These are phyloP conservation scores for Kuraishia piskuri DNA, from an alignment of 805 yeast genomes.

Conservation along the genomic window DNA sequence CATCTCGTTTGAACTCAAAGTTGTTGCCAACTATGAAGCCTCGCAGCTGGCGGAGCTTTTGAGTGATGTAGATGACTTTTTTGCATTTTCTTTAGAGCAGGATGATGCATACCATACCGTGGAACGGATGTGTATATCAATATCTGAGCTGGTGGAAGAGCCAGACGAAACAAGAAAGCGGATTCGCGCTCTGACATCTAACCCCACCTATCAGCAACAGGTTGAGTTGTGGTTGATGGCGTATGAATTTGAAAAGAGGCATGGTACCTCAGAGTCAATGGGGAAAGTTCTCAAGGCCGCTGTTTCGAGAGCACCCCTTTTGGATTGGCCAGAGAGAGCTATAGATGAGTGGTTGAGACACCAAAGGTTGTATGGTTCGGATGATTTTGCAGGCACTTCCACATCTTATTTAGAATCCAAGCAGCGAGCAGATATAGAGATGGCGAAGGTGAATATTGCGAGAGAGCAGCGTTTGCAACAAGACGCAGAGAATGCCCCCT, in stretches of 20 bases:
- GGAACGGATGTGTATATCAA: constrained; percentile 30
- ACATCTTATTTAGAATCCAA: background rate
- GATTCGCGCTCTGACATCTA: constrained; percentile 15
- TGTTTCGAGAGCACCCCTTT: constrained; percentile 11
- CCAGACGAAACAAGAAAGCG: constrained; percentile 19
- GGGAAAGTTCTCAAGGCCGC: constrained; percentile 24
- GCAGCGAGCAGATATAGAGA: background rate
- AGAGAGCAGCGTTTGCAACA: background rate
- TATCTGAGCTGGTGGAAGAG: constrained; percentile 23
- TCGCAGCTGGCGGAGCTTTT: background rate
- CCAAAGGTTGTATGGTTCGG: constrained; percentile 26
- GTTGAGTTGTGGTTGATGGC: constrained; percentile 40
- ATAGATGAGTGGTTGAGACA: constrained; percentile 33
- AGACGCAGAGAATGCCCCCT: background rate
- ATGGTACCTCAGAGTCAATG: constrained; percentile 18
- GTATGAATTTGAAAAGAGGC: constrained; percentile 28
- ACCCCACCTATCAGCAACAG: constrained; percentile 20
- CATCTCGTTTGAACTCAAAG: background rate
- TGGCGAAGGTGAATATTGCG: background rate
- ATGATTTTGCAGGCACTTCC: background rate
- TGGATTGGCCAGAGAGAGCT: constrained; percentile 46
- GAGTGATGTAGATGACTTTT: constrained; percentile 15
- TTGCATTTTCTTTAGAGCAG: constrained; percentile 17
- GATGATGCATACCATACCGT: constrained; percentile 33
- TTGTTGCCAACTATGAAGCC: background rate